Evolutionary conservation across 106 monocot species (phyloP).

Genomic region (Dendrobium huoshanense): DNA sequence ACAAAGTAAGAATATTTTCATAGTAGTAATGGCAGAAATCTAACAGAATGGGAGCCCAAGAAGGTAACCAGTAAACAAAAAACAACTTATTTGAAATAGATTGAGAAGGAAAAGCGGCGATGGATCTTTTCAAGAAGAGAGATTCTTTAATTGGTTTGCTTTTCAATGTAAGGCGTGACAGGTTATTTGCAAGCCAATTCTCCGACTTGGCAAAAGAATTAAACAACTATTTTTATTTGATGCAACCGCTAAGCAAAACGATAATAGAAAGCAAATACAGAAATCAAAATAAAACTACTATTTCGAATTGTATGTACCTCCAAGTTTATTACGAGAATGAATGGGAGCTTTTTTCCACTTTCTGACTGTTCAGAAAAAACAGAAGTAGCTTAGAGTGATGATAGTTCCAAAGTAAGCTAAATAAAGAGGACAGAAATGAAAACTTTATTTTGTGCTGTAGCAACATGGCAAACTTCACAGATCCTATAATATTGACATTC

Average conservation of each 20-base stretch:
- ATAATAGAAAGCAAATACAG: background rate
- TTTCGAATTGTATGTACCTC: conserved; percentile 37
- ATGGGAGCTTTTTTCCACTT: conserved; percentile 78
- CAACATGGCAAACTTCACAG: too few species aligned
- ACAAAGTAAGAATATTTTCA: background rate
- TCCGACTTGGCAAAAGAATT: background rate
- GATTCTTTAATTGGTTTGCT: background rate
- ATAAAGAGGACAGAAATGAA: background rate
- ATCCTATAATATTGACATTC: too few species aligned
- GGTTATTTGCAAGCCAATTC: background rate
- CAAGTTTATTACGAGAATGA: conserved; percentile 83
- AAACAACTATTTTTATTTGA: background rate
- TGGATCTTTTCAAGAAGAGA: too few species aligned
- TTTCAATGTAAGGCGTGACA: background rate
- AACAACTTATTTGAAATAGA: too few species aligned
- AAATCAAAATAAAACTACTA: background rate
- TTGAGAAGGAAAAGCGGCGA: too few species aligned
- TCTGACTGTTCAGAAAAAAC: conserved; percentile 51
- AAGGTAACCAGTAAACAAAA: background rate
- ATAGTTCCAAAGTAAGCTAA: background rate
- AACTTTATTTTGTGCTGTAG: too few species aligned
- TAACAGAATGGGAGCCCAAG: background rate
- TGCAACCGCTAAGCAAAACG: background rate
- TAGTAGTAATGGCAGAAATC: background rate
- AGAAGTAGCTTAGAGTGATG: background rate